These are phyloP conservation scores for Ceratobasidium sp. DNA, from an alignment of 1,284 basidiomycete genomes.

Conservation along the genomic window DNA sequence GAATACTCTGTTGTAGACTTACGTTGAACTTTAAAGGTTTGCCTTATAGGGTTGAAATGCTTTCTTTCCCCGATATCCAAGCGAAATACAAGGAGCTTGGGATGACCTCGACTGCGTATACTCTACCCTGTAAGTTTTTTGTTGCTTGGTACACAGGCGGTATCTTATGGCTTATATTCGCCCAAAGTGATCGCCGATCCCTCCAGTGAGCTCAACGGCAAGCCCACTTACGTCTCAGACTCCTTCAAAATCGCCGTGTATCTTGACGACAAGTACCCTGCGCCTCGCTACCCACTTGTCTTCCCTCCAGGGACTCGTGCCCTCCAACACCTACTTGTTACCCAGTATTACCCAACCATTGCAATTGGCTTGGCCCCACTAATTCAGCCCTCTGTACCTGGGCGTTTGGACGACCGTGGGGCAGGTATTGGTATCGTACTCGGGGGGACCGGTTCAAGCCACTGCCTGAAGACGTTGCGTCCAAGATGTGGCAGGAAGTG, in stretches of 20 bases:
- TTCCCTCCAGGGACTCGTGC: conserved; percentile 39
- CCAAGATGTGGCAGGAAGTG: conserved; percentile 14
- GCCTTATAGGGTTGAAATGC: conserved; percentile 46
- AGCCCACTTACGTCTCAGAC: conserved; percentile 40
- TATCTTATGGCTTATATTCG: not conserved
- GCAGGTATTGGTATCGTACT: conserved; percentile 19
- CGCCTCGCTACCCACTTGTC: conserved; percentile 11
- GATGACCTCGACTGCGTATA: conserved; percentile 16
- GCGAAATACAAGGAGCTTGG: conserved; percentile 42
- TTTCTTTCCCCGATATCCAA: conserved; percentile 47
- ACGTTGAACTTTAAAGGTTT: conserved; percentile 47
- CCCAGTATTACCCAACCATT: conserved; percentile 6
- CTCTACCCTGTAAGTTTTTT: conserved; percentile 6
- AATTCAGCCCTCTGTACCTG: conserved; percentile 1
- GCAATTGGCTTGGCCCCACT: not conserved
- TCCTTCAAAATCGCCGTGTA: conserved; percentile 43
- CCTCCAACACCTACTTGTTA: conserved; percentile 33
- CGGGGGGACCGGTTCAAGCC: not conserved
- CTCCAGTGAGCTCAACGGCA: conserved; percentile 30
- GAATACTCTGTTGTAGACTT: conserved; percentile 24
- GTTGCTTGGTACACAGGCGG: not conserved
- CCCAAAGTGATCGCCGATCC: conserved; percentile 41
- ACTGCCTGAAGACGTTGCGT: conserved; percentile 1
- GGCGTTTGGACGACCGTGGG: conserved; percentile 43
- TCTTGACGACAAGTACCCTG: not conserved